A percentile compares a stretch with the other conserved stretches of the same genome.
phyloP scores from a whole-genome alignment of 2,329 filamentous ascomycete genomes.

The Thielaviopsis euricoi region DNA sequence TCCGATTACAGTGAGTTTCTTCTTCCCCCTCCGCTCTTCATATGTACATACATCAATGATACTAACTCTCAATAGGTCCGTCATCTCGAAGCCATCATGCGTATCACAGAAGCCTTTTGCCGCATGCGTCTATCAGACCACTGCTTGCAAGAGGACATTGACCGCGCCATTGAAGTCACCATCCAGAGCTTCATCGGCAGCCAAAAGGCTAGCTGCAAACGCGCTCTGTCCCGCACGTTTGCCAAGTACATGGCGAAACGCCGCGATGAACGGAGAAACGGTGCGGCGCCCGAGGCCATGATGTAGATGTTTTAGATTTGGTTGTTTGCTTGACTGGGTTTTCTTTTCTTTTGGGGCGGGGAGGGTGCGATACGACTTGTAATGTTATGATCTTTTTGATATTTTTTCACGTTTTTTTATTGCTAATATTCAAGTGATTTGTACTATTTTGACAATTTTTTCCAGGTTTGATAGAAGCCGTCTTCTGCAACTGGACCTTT shows the following conservation, averaged over 20 bases:
- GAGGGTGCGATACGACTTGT: neutral
- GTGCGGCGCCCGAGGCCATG: constrained; percentile 1
- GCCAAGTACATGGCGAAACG: constrained; percentile 68
- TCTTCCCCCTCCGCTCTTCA: neutral
- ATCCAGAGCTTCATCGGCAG: constrained; percentile 92
- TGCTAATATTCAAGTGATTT: neutral
- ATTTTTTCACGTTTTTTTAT: neutral
- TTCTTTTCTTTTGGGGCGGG: neutral
- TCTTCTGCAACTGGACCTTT: neutral
- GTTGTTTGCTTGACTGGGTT: neutral
- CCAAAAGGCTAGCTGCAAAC: constrained; percentile 96
- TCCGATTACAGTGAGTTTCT: constrained; percentile 72
- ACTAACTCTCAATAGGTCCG: constrained; percentile 47
- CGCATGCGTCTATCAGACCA: constrained; percentile 98
- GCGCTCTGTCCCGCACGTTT: constrained; percentile 82
- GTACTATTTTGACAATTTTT: neutral
- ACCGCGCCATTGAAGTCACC: constrained; percentile 90
- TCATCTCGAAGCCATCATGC: constrained; percentile 94
- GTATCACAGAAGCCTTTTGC: constrained; percentile 84
- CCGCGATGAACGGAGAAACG: constrained; percentile 16
- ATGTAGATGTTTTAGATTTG: neutral
- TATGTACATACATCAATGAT: constrained; percentile 10
- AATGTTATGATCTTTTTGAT: neutral
- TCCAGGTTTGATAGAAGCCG: neutral
- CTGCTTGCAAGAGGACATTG: constrained; percentile 77